Conservation (phyloP, 192 early-diverging fungal species). For the Chytriomyces sp. region DNA sequence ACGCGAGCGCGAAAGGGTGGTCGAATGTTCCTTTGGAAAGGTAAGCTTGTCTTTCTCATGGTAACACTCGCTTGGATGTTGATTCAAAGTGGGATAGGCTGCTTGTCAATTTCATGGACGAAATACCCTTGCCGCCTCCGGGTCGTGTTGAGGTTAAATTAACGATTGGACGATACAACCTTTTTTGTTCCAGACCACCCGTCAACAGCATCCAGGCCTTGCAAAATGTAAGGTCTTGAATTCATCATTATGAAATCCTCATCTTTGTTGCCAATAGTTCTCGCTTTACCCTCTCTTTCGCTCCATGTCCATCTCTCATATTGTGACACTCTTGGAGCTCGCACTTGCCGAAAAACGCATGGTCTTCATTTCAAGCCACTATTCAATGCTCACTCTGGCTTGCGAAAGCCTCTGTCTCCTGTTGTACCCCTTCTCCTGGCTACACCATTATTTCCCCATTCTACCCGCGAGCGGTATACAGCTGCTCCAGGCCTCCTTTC, state of each 20-base stretch:
- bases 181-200: conserved; percentile 74
- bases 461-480: conserved; percentile 66
- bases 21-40: conserved; percentile 57
- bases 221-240: conserved; percentile 66
- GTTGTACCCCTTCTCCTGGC: conserved; percentile 77
- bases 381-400: conserved; percentile 70
- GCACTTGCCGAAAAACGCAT: conserved; percentile 71
- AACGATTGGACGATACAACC: conserved; percentile 57
- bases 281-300: conserved; percentile 76
- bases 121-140: conserved; percentile 77
- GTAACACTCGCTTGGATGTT: conserved; percentile 11
- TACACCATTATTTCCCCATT: conserved; percentile 76
- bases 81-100: conserved; percentile 34
- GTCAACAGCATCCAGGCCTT: conserved; percentile 73
- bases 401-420: conserved; percentile 64
- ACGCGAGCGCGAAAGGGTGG: conserved; percentile 8
- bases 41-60: conserved; percentile 32
- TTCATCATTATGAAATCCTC: not conserved
- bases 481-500: conserved; percentile 73
- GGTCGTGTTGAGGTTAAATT: conserved; percentile 76
- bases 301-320: conserved; percentile 61
- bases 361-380: conserved; percentile 67
- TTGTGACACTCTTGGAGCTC: conserved; percentile 73
- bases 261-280: conserved; percentile 54
- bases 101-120: conserved; percentile 69